Percentiles rank a stretch among this genome's conserved stretches.
These are phyloP conservation scores for Hippophae gyantsensis DNA, from an alignment of 306 rosid species.

Conservation along the genomic window DNA sequence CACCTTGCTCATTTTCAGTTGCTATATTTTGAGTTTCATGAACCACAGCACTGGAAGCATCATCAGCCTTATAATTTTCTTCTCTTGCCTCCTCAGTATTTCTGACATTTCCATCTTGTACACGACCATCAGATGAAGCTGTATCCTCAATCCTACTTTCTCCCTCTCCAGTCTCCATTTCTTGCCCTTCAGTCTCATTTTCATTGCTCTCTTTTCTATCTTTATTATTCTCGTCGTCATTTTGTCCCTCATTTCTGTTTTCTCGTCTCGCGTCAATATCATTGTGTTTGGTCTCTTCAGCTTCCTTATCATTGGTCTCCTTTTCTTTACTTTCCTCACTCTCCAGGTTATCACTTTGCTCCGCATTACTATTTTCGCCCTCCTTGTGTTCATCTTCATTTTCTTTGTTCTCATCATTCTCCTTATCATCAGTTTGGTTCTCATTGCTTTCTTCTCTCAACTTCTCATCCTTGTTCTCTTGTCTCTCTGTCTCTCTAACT, in stretches of 20 bases:
- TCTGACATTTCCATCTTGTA: slow-evolving; percentile 43
- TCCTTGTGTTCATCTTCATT: slow-evolving; percentile 28
- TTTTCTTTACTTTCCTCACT: slow-evolving; percentile 22
- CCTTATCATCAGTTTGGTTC: slow-evolving; percentile 3
- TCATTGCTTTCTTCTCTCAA: slow-evolving; percentile 16
- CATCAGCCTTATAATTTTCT: slow-evolving; percentile 64
- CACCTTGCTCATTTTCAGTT: slow-evolving; percentile 27
- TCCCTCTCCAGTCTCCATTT: slow-evolving; percentile 28
- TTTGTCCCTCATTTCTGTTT: slow-evolving; percentile 26
- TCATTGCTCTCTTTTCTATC: slow-evolving; percentile 24
- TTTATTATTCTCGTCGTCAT: slow-evolving; percentile 25
- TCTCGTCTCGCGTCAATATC: slow-evolving; percentile 1
- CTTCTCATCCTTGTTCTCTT: slow-evolving; percentile 26
- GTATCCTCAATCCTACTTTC: slow-evolving; percentile 40
- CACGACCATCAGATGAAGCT: slow-evolving; percentile 37
- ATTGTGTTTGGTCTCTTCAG: slow-evolving; percentile 2
- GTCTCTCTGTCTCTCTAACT: slow-evolving; percentile 35
- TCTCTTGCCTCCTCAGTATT: slow-evolving; percentile 53
- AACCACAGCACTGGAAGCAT: slow-evolving; percentile 73
- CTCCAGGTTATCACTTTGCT: slow-evolving; percentile 23
- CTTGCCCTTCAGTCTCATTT: slow-evolving; percentile 18
- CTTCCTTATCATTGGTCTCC: slow-evolving; percentile 1
- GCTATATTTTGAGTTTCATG: slow-evolving; percentile 31
- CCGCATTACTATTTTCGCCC: slow-evolving; percentile 24
- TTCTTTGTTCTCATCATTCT: slow-evolving; percentile 23